Conservation (phyloP, 441 rosid species). For the Dalechampia spathulata region DNA sequence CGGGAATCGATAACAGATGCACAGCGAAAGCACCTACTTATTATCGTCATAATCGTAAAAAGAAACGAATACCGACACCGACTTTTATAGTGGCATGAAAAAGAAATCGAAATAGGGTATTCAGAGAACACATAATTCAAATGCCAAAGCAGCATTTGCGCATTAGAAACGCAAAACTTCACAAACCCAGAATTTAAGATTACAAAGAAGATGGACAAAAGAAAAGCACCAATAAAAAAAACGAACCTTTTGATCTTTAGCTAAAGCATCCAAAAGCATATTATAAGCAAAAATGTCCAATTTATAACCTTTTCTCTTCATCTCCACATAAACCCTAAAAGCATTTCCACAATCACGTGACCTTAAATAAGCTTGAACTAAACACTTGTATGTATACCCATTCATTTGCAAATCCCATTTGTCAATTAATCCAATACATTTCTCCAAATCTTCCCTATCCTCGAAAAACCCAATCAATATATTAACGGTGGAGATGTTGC, state of each 20-base stretch:
- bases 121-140: no score
- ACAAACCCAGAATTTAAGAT: not conserved
- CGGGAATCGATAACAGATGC: no score
- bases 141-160: no score
- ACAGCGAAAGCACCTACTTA: no score
- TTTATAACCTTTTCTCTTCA: conserved; percentile 59
- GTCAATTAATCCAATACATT: conserved; percentile 44
- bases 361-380: conserved; percentile 75
- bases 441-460: conserved; percentile 42
- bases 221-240: not conserved
- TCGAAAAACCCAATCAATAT: conserved; percentile 67
- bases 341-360: conserved; percentile 50
- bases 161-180: no score
- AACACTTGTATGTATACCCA: conserved; percentile 69
- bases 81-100: no score
- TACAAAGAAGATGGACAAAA: no score
- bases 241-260: conserved; percentile 63
- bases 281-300: conserved; percentile 77
- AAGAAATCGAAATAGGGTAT: no score
- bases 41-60: no score
- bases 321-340: conserved; percentile 49
- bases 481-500: conserved; percentile 75
- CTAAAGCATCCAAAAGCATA: conserved; percentile 88
- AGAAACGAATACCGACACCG: no score
- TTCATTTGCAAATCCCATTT: conserved; percentile 81